These are phyloP conservation scores for Cladophialophora bantiana DNA, from an alignment of 2,329 filamentous ascomycete species.

Conservation along the genomic window DNA sequence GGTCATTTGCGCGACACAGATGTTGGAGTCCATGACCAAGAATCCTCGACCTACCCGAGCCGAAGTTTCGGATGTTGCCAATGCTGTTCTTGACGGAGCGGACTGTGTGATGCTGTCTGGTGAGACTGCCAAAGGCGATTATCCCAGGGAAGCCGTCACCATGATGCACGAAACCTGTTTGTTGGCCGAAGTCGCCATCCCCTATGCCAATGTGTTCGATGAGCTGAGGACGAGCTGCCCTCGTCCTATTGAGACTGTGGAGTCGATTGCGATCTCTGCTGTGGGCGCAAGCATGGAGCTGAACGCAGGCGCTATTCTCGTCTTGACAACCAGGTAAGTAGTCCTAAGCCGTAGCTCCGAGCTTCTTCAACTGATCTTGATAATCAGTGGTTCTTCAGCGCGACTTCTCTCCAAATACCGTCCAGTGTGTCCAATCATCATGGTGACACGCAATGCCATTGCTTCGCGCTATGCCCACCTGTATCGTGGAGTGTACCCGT, in stretches of 20 bases:
- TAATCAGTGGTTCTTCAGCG: slow-evolving; percentile 79
- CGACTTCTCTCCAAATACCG: slow-evolving; percentile 98
- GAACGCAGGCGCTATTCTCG: slow-evolving; percentile 94
- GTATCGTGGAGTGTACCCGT: slow-evolving; percentile 97
- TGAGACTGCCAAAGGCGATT: slow-evolving; percentile 97
- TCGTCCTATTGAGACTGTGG: slow-evolving; percentile 83
- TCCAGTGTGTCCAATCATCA: slow-evolving; percentile 98
- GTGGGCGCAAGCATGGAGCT: slow-evolving; percentile 95
- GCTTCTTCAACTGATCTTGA: slow-evolving; percentile 35
- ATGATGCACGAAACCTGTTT: slow-evolving; percentile 99
- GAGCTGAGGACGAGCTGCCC: slow-evolving; percentile 85
- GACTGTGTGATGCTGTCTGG: slow-evolving; percentile 99
- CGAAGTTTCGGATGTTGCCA: slow-evolving; percentile 97
- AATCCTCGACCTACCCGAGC: slow-evolving; percentile 97
- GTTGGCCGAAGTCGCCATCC: slow-evolving; percentile 95
- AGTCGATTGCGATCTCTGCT: slow-evolving; percentile 96
- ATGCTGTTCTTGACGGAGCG: slow-evolving; percentile 94
- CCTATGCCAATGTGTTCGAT: slow-evolving; percentile 95
- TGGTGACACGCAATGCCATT: slow-evolving; percentile 87
- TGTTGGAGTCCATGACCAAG: slow-evolving; percentile 99
- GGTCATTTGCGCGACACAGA: slow-evolving; percentile 98
- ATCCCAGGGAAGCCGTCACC: slow-evolving; percentile 87
- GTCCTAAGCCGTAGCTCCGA: neutral
- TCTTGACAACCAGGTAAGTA: slow-evolving; percentile 82
- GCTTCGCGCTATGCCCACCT: slow-evolving; percentile 90